phyloP scores from a whole-genome alignment of 2,329 filamentous ascomycete species.

The Colletotrichum sp. region DNA sequence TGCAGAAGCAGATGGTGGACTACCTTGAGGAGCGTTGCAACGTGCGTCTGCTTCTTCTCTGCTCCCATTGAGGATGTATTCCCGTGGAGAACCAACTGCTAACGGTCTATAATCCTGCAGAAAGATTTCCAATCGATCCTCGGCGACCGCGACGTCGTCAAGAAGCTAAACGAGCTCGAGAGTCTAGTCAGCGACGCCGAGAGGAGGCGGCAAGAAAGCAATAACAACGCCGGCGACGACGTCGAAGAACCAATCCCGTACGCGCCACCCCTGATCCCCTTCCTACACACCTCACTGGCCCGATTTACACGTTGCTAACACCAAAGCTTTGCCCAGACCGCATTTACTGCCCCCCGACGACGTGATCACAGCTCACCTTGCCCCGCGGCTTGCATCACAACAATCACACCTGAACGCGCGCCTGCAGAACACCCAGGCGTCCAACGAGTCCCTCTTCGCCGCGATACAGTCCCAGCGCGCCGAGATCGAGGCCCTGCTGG shows the following conservation, averaged over 20 bases:
- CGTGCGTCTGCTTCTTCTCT: constrained; percentile 35
- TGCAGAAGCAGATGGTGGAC: constrained; percentile 64
- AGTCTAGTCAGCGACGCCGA: constrained; percentile 57
- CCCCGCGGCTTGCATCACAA: constrained; percentile 56
- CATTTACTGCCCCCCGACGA: constrained; percentile 60
- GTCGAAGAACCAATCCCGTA: constrained; percentile 48
- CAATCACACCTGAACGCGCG: constrained; percentile 61
- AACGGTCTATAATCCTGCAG: constrained; percentile 26
- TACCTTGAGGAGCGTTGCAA: constrained; percentile 59
- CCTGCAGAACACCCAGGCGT: constrained; percentile 60
- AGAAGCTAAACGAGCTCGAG: constrained; percentile 65
- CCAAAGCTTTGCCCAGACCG: constrained; percentile 42
- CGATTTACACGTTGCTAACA: not conserved
- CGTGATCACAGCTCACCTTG: constrained; percentile 60
- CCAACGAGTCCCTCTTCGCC: constrained; percentile 60
- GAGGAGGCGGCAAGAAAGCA: constrained; percentile 37
- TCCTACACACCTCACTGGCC: not conserved
- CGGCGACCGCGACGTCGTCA: constrained; percentile 55
- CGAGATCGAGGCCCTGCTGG: constrained; percentile 58
- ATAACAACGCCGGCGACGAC: constrained; percentile 4
- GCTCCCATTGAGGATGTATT: not conserved
- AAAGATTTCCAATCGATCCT: constrained; percentile 65
- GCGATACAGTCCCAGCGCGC: constrained; percentile 57
- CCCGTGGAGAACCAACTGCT: not conserved
- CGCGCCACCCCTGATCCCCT: constrained; percentile 24